These are phyloP conservation scores for Comarum palustre DNA, from an alignment of 306 rosid species.

Conservation along the genomic window DNA sequence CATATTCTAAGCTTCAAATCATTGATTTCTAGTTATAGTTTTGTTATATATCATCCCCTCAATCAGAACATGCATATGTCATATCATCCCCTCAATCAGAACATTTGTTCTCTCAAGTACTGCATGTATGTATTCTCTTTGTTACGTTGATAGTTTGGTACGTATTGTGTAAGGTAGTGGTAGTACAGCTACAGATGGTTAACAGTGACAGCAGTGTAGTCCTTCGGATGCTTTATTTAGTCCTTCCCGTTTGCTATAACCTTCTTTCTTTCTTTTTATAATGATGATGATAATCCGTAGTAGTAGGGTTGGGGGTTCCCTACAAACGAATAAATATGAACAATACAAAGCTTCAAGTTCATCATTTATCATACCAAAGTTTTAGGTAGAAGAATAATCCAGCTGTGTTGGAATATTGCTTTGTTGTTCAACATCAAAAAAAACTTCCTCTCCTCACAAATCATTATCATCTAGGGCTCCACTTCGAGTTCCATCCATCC, in stretches of 20 bases:
- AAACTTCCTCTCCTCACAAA: background rate
- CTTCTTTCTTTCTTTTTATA: background rate
- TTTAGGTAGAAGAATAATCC: constrained; percentile 14
- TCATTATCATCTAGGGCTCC: background rate
- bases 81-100: background rate
- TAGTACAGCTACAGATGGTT: background rate
- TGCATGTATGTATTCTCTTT: background rate
- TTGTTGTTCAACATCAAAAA: background rate
- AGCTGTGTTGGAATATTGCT: constrained; percentile 11
- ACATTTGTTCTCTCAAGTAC: background rate
- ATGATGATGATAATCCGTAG: constrained; percentile 4
- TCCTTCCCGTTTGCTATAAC: background rate
- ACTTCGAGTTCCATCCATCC: background rate
- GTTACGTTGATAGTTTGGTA: background rate
- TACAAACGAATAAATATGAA: background rate
- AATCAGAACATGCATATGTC: background rate
- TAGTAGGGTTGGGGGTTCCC: constrained; percentile 1
- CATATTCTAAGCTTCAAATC: background rate
- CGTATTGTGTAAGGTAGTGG: background rate
- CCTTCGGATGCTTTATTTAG: background rate
- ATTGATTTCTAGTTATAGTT: background rate
- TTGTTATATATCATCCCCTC: background rate
- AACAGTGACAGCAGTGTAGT: background rate
- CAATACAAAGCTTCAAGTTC: background rate
- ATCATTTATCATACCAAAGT: background rate